Base-by-base conservation (phyloP, 2,329 filamentous ascomycete species). In the Chrysoporthe puriensis region DNA sequence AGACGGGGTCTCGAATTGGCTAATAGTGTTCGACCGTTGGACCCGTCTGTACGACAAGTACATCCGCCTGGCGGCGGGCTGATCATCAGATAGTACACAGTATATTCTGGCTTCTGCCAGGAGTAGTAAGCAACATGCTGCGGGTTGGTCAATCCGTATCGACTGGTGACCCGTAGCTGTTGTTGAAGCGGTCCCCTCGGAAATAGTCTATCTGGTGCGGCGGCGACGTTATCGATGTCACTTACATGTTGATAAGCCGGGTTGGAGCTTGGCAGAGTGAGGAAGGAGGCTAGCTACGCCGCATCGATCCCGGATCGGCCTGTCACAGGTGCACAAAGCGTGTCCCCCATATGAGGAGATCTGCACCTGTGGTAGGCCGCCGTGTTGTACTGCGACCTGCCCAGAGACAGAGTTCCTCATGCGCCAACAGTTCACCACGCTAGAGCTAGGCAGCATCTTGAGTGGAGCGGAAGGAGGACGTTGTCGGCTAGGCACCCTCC, bases 381-480 rank as follows among this genome's bases (percentile, higher is more conserved):
- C 52, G 66, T 52, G 62, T 60, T 50, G 67, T 66, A 69, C 67
- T 57, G 60, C 67, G 66, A 64, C 67, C 59, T 61, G 57, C 32
- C 63, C 26, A 48, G 26, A 32, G 21, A 32, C 48, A 26, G 9
- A 21, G 8, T 26, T 26, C 50, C 46, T 32, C 21, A 32, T 62
- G 26, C 48, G n/a, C 36, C 40, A 18, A 32, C 48, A 16, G 21
- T 9, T 34, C 50, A 63, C 11, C 34, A 44, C 34, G 40, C 57
- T 60, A 60, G 36, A 43, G n/a, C 18, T 18, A 44, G 50, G 50
- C 7, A 14, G 40, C 14, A 14, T 57, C 40, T 46, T 4, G 21
- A 42, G 44, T 54, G 61, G 61, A 54, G 21, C 13, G 54, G 54
- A 57, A 26, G 8, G 32, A 26, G 18, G 8, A 4, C 40, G 32